Evolutionary conservation across 495 filamentous ascomycete genomes (phyloP).

Genomic region (Annulohypoxylon moriforme): DNA sequence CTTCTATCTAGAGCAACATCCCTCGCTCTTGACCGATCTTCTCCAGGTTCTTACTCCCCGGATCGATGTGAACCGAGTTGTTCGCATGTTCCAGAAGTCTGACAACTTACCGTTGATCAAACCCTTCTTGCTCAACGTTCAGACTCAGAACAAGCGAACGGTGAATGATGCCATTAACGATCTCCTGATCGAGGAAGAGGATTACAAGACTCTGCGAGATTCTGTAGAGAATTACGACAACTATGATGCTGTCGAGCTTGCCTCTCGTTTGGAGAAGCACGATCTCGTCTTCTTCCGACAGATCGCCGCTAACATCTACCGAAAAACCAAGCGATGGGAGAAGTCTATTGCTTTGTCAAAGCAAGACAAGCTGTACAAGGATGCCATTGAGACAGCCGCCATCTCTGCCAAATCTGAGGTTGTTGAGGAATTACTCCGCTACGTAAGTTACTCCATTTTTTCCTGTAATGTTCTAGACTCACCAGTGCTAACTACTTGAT

Average conservation of each 20-base stretch:
- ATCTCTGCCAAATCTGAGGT: slow-evolving; percentile 91
- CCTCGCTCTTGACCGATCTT: slow-evolving; percentile 92
- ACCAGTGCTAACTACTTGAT: slow-evolving; percentile 47
- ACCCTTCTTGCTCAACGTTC: slow-evolving; percentile 97
- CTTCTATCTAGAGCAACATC: slow-evolving; percentile 98
- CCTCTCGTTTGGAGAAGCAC: slow-evolving; percentile 92
- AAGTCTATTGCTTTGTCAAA: slow-evolving; percentile 99
- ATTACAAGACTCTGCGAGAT: slow-evolving; percentile 98
- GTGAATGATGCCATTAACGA: slow-evolving; percentile 99
- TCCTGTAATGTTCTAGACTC: slow-evolving; percentile 18
- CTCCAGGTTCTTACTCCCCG: slow-evolving; percentile 90
- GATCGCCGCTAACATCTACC: slow-evolving; percentile 97
- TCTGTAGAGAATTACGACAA: slow-evolving; percentile 99
- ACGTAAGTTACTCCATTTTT: slow-evolving; percentile 73
- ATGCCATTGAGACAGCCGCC: slow-evolving; percentile 99
- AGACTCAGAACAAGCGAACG: slow-evolving; percentile 95
- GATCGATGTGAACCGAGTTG: slow-evolving; percentile 98
- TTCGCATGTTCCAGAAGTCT: slow-evolving; percentile 97
- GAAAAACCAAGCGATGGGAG: slow-evolving; percentile 99
- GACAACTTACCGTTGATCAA: slow-evolving; percentile 99
- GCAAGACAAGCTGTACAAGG: slow-evolving; percentile 99
- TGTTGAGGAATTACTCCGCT: slow-evolving; percentile 94
- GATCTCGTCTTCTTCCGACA: slow-evolving; percentile 99
- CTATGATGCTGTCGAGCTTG: slow-evolving; percentile 96
- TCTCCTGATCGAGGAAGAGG: slow-evolving; percentile 97